Conservation (phyloP, 257 asterid genomes). For the Dorcoceras hygrometricum region DNA sequence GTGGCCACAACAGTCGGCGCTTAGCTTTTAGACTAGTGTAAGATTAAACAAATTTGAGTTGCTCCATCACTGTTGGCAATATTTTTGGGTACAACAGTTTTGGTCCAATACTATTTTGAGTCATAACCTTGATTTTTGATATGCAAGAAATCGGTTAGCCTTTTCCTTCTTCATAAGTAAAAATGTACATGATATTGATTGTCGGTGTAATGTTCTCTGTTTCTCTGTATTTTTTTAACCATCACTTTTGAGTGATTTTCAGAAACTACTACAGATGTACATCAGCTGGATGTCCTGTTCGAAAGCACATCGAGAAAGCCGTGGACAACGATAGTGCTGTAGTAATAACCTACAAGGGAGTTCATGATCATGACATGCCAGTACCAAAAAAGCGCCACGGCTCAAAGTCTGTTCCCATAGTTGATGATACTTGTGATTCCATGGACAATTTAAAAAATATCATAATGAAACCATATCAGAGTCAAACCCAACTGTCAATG, state of each 20-base stretch:
- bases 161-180: neutral
- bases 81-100: neutral
- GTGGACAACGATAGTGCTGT: slow-evolving; percentile 51
- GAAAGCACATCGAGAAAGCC: slow-evolving; percentile 82
- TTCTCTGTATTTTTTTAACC: slow-evolving; percentile 15
- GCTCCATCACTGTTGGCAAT: neutral
- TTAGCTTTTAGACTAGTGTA: neutral
- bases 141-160: slow-evolving; percentile 3
- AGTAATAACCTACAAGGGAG: slow-evolving; percentile 74
- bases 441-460: slow-evolving; percentile 28
- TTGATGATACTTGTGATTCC: slow-evolving; percentile 45
- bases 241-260: slow-evolving; percentile 27
- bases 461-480: slow-evolving; percentile 31
- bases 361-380: slow-evolving; percentile 79
- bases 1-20: neutral
- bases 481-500: slow-evolving; percentile 57
- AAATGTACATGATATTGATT: neutral
- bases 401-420: slow-evolving; percentile 38
- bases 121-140: neutral
- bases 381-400: slow-evolving; percentile 66
- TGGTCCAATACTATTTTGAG: neutral
- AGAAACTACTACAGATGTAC: slow-evolving; percentile 94
- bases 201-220: neutral
- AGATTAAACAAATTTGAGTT: neutral
- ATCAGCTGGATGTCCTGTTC: slow-evolving; percentile 86